phyloP scores from a whole-genome alignment of 345 rosid genomes.

The Ceriops zippeliana region DNA sequence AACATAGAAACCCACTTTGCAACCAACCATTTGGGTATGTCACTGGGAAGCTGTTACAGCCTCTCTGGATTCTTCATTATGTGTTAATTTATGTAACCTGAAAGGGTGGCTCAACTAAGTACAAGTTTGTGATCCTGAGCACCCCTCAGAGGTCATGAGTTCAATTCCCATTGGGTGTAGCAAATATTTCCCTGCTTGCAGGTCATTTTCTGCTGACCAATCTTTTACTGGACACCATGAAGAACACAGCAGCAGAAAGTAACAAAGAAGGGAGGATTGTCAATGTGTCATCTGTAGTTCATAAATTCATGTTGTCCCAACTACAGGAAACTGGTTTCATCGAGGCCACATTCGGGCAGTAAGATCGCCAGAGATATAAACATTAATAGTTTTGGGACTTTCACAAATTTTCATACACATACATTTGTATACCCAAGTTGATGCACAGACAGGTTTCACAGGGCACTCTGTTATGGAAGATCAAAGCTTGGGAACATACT shows the following conservation, averaged over 20 bases:
- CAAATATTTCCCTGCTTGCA: conserved; percentile 15
- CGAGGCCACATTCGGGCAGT: no score
- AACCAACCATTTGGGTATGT: conserved; percentile 51
- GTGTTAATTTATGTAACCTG: background rate
- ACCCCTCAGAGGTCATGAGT: no score
- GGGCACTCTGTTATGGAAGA: conserved; percentile 26
- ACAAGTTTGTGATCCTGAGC: no score
- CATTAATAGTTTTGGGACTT: background rate
- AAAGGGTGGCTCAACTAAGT: background rate
- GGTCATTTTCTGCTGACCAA: conserved; percentile 61
- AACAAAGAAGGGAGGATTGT: conserved; percentile 59
- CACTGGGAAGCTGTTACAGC: background rate
- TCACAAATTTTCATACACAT: background rate
- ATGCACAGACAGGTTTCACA: conserved; percentile 11
- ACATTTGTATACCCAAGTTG: background rate
- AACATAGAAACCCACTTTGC: conserved; percentile 53
- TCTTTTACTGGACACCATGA: conserved; percentile 15
- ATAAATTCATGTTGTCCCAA: conserved; percentile 37
- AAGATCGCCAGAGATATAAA: background rate
- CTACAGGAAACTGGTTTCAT: conserved; percentile 31
- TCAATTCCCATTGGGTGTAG: background rate
- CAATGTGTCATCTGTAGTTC: conserved; percentile 48
- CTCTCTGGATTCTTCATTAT: background rate
- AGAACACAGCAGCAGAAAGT: conserved; percentile 32
- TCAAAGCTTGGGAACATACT: conserved; percentile 41